Percentiles rank a stretch among this genome's conserved stretches.
Evolutionary conservation across 2,329 filamentous ascomycete species (phyloP).

Genomic region (Clonostachys rosea): DNA sequence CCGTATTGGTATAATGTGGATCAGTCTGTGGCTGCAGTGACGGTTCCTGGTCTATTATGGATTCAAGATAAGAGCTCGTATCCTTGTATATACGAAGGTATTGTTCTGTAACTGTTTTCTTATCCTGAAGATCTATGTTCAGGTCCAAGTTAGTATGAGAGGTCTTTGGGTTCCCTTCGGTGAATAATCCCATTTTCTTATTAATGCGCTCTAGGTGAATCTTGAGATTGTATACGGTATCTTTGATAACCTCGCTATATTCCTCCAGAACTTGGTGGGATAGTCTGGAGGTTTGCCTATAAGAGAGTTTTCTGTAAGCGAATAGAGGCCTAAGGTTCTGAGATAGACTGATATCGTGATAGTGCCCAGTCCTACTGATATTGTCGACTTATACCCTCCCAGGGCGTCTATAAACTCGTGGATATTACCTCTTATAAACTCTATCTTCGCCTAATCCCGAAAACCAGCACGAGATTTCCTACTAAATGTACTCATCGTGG

Average conservation of each 20-base stretch:
- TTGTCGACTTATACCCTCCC: not conserved
- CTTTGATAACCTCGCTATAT: not conserved
- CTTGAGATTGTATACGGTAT: not conserved
- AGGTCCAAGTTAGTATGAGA: not conserved
- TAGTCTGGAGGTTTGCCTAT: not conserved
- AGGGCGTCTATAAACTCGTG: not conserved
- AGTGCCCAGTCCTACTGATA: not conserved
- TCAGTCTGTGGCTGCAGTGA: not conserved
- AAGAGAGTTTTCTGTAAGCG: not conserved
- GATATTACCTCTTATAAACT: not conserved
- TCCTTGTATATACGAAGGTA: not conserved
- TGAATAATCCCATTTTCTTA: not conserved
- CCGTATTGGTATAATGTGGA: too few relatives aligned
- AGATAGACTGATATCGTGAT: not conserved
- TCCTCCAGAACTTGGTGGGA: not conserved
- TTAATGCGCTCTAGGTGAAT: not conserved
- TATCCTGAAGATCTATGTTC: not conserved
- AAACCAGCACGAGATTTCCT: not conserved
- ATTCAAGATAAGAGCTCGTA: not conserved
- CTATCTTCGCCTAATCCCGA: not conserved
- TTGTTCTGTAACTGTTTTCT: conserved; percentile 2
- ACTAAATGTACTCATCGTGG: too few relatives aligned
- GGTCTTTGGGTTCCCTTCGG: not conserved
- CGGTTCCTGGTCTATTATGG: not conserved
- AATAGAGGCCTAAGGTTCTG: conserved; percentile 2